Percentiles rank a stretch among this genome's conserved stretches.
phyloP scores from a whole-genome alignment of 2,329 filamentous ascomycete genomes.

The Dothidotthia symphoricarpi region DNA sequence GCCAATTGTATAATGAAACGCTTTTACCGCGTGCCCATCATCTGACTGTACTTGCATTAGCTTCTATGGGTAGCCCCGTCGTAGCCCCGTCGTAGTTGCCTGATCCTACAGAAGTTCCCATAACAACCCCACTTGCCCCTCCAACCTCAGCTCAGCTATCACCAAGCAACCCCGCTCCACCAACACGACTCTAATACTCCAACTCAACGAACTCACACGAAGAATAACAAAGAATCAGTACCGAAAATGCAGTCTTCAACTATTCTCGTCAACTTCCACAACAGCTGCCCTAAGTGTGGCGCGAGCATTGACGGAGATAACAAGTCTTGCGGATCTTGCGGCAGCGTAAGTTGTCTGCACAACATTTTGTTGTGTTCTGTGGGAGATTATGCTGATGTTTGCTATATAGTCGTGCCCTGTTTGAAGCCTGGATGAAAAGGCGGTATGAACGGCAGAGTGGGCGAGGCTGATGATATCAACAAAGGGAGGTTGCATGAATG shows the following conservation, averaged over 20 bases:
- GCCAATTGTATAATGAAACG: slow-evolving; percentile 24
- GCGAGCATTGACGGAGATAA: slow-evolving; percentile 28
- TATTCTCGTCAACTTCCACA: slow-evolving; percentile 33
- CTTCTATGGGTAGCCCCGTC: slow-evolving; percentile 19
- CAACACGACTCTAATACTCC: not conserved
- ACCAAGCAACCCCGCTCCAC: slow-evolving; percentile 9
- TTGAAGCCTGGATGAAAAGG: too few species aligned
- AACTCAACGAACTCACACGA: not conserved
- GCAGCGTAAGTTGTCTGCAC: slow-evolving; percentile 30
- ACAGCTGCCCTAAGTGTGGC: slow-evolving; percentile 43
- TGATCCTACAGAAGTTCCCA: slow-evolving; percentile 15
- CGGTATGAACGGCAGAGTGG: too few species aligned
- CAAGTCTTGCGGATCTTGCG: slow-evolving; percentile 42
- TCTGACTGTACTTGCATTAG: slow-evolving; percentile 32
- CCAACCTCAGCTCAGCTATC: slow-evolving; percentile 14
- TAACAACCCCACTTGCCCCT: slow-evolving; percentile 41
- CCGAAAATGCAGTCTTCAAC: slow-evolving; percentile 30
- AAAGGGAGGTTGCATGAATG: too few species aligned
- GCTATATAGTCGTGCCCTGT: too few species aligned
- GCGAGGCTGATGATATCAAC: too few species aligned
- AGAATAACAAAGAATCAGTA: not conserved
- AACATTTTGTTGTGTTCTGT: too few species aligned
- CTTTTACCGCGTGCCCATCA: slow-evolving; percentile 26
- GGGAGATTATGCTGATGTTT: too few species aligned
- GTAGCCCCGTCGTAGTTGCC: slow-evolving; percentile 10